These are phyloP conservation scores for Colletotrichum tropicicola DNA, from an alignment of 2,329 filamentous ascomycete species.

Conservation along the genomic window DNA sequence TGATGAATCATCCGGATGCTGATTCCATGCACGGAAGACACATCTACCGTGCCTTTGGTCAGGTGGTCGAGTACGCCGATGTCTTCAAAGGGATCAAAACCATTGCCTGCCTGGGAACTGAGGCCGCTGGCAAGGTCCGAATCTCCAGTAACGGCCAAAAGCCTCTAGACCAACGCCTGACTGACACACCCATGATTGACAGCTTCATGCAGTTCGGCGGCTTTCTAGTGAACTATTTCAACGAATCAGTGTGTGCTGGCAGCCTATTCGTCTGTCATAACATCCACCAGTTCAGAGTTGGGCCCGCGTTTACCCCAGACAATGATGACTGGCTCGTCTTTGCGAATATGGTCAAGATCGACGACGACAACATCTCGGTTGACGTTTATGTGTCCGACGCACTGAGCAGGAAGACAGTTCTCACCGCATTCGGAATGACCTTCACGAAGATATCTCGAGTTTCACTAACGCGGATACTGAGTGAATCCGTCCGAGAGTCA, in stretches of 20 bases:
- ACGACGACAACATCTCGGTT: not conserved
- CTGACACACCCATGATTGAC: constrained; percentile 8
- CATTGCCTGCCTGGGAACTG: not conserved
- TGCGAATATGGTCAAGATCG: not conserved
- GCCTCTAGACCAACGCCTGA: not conserved
- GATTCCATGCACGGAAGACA: constrained; percentile 12
- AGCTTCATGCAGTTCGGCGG: constrained; percentile 30
- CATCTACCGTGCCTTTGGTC: not conserved
- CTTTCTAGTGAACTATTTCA: constrained; percentile 31
- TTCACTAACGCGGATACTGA: not conserved
- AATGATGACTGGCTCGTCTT: not conserved
- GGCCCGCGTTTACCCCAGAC: constrained; percentile 1
- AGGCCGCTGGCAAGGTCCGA: not conserved
- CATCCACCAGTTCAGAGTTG: not conserved
- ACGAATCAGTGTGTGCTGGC: not conserved
- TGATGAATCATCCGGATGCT: not conserved
- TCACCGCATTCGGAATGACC: not conserved
- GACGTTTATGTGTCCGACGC: constrained; percentile 1
- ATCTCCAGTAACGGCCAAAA: not conserved
- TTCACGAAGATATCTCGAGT: not conserved
- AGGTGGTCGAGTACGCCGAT: not conserved
- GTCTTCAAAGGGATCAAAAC: not conserved
- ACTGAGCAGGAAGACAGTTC: not conserved
- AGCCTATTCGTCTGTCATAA: not conserved
- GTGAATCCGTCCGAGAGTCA: not conserved